Base-by-base conservation (phyloP, 164 flowering plant genomes). In the Chimonanthus praecox region DNA sequence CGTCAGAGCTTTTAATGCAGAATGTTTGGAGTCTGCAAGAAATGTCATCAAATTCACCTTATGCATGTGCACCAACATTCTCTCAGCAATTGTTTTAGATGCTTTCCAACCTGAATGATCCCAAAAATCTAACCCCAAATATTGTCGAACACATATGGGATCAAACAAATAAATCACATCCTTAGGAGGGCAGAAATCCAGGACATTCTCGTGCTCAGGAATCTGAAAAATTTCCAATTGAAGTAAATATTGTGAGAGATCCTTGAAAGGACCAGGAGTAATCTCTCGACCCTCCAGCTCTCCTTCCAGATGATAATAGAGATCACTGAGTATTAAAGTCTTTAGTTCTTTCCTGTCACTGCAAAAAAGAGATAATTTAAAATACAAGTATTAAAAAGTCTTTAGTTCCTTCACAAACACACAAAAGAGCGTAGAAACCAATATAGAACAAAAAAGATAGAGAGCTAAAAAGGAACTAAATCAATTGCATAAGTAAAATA, bases 231-330 rank as follows among this genome's bases (percentile, higher is more conserved):
- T 51, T 4, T 86, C 78, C 16, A 86, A 84, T 51, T 85, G 85
- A 43, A 83, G 70, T 67, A 95, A 82, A 82, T 65, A 89, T 66
- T 78, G 85, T 58, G 83, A 81, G 20, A 95, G 87, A 74, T 93
- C 99, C 72, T 86, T 89, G 75, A 93, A 90, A 76, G 94, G 90
- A 47, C 92, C 92, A 73, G 86, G 72, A 71, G 81, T 81, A 47
- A 89, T 85, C 74, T 78, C 77, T 64, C 97, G 97, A 47, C 96
- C 98, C 79, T 92, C 92, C 72, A 93, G 84, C 86, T 95, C 94
- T 72, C 97, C 99, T 86, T 88, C 88, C 16, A 95, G 78, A 82
- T 89, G 98, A 84, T 87, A 90, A 75, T 84, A 93, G 3, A 95
- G 89, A 77, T 95, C 98, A 79, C 81, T 88, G 68, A 95, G 84